These are phyloP conservation scores for Durusdinium trenchii DNA, from an alignment of 73 alveolate species.

Conservation along the genomic window DNA sequence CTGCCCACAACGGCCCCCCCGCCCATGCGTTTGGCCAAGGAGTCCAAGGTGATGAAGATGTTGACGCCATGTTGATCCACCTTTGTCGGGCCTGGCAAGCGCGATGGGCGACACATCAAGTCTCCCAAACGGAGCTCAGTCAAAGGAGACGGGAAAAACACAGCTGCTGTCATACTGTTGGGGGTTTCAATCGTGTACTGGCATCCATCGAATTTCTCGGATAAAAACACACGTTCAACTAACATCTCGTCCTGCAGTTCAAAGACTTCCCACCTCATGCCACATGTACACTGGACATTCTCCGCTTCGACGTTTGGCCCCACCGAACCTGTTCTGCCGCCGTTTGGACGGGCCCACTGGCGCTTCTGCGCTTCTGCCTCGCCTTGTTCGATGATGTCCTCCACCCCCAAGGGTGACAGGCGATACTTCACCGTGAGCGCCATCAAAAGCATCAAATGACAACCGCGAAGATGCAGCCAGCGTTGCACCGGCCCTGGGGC, in stretches of 20 bases:
- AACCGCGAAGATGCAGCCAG: slow-evolving; percentile 78
- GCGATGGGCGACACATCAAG: too few relatives aligned
- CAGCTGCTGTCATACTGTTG: neutral
- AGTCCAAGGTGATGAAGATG: slow-evolving; percentile 71
- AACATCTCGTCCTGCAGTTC: too few relatives aligned
- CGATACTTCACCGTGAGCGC: slow-evolving; percentile 92
- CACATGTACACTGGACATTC: too few relatives aligned
- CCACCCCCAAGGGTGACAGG: slow-evolving; percentile 89
- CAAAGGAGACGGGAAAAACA: neutral
- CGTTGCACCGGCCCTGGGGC: slow-evolving; percentile 58
- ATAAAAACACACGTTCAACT: too few relatives aligned
- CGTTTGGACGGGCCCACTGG: neutral
- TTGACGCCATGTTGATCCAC: slow-evolving; percentile 74
- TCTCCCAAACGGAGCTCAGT: neutral
- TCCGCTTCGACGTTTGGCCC: too few relatives aligned
- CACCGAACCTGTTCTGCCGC: neutral
- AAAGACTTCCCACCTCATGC: too few relatives aligned
- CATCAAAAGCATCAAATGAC: slow-evolving; percentile 73
- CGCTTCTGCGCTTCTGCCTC: neutral
- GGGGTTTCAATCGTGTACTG: neutral
- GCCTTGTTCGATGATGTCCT: slow-evolving; percentile 92
- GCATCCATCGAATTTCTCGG: neutral
- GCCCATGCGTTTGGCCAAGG: too few relatives aligned
- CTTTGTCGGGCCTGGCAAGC: slow-evolving; percentile 53
- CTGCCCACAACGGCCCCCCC: neutral